Conservation (phyloP, 306 rosid species). For the Alnus rubra region DNA sequence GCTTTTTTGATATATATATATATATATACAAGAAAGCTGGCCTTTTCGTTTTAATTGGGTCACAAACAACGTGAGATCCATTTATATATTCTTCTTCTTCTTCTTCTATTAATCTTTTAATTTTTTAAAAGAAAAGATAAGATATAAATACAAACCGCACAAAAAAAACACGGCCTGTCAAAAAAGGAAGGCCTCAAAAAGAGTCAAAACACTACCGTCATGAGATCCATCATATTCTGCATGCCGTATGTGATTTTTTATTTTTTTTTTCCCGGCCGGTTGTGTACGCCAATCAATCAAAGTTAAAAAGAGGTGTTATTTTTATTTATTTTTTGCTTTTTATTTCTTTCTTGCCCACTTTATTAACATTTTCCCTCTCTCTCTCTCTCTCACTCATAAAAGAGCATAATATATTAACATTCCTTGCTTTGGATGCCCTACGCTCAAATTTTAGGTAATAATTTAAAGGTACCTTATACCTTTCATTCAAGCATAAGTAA, state of each 20-base stretch:
- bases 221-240: background rate
- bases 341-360: background rate
- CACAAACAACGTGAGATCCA: background rate
- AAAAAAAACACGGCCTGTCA: no score
- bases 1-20: background rate
- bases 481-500: background rate
- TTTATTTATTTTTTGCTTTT: background rate
- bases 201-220: no score
- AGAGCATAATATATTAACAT: background rate
- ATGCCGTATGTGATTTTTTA: background rate
- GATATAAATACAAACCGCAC: no score
- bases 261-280: background rate
- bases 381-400: background rate
- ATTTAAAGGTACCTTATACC: background rate
- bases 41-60: background rate
- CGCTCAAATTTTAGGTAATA: background rate
- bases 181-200: no score
- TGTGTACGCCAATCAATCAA: background rate
- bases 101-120: no score
- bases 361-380: background rate
- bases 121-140: no score
- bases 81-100: no score
- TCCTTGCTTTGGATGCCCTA: conserved; percentile 8
- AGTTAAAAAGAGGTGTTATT: background rate
- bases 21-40: background rate